Evolutionary conservation across 305 asterid species (phyloP).

Genomic region (Solanum hybrid): DNA sequence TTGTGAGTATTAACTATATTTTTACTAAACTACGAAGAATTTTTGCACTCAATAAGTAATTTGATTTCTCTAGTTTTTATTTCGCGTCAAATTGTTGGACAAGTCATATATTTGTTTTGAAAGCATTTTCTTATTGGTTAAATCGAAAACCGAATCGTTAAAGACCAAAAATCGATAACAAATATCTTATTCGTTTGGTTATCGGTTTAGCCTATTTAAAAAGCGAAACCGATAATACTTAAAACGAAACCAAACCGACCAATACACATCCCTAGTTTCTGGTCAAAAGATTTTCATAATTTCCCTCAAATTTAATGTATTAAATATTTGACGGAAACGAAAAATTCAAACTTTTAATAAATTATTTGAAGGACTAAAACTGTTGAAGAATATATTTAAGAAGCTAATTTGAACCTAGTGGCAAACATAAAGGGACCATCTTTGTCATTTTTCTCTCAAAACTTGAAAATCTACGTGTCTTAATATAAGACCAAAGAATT

Average conservation of each 20-base stretch:
- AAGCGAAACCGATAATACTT: no score
- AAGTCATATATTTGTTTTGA: neutral
- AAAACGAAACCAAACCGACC: no score
- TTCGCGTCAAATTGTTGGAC: neutral
- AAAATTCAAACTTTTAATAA: neutral
- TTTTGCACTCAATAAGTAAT: neutral
- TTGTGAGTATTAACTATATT: neutral
- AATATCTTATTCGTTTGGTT: no score
- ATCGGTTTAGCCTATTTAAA: neutral
- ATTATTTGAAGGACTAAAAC: neutral
- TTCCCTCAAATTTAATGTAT: neutral
- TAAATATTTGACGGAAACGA: neutral
- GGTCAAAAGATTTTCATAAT: neutral
- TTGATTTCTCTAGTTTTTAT: no score
- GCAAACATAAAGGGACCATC: neutral
- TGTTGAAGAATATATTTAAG: neutral
- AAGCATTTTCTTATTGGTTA: no score
- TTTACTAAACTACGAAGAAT: neutral
- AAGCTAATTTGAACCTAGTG: neutral
- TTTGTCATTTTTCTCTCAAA: neutral
- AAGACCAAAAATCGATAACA: no score
- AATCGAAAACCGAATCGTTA: no score
- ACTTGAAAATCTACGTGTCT: slow-evolving; percentile 1
- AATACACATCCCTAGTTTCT: no score
- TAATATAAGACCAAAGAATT: neutral